Evolutionary conservation across 1,284 basidiomycete species (phyloP).

Genomic region (Puccinia polysora): DNA sequence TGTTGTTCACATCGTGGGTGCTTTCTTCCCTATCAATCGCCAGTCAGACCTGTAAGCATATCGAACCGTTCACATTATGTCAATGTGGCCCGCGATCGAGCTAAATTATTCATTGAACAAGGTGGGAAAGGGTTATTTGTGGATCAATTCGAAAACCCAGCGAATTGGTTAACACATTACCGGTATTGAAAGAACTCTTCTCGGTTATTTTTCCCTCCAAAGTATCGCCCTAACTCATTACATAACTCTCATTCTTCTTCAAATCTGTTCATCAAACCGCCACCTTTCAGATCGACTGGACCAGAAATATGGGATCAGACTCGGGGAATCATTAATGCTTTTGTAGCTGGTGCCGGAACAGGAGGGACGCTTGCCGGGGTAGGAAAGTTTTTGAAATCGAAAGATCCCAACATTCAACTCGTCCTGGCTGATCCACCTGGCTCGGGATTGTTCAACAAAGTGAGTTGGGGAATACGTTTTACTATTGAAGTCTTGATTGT

Average conservation of each 20-base stretch:
- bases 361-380: conserved; percentile 90
- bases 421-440: conserved; percentile 88
- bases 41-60: conserved; percentile 30
- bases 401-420: conserved; percentile 64
- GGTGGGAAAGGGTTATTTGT: conserved; percentile 57
- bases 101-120: neutral
- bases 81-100: conserved; percentile 17
- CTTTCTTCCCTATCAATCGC: conserved; percentile 54
- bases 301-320: conserved; percentile 95
- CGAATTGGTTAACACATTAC: conserved; percentile 56
- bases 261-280: neutral
- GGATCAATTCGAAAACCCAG: conserved; percentile 68
- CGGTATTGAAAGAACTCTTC: conserved; percentile 68
- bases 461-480: conserved; percentile 49
- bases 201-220: neutral
- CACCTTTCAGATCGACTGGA: conserved; percentile 71
- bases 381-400: conserved; percentile 69
- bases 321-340: conserved; percentile 73
- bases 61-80: conserved; percentile 27
- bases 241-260: neutral
- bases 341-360: conserved; percentile 93
- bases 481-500: neutral
- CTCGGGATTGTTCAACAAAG: conserved; percentile 91
- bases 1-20: conserved; percentile 55
- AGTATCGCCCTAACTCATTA: neutral